phyloP scores from a whole-genome alignment of 1,139 yeast genomes.

The Waltiozyma sp. region DNA sequence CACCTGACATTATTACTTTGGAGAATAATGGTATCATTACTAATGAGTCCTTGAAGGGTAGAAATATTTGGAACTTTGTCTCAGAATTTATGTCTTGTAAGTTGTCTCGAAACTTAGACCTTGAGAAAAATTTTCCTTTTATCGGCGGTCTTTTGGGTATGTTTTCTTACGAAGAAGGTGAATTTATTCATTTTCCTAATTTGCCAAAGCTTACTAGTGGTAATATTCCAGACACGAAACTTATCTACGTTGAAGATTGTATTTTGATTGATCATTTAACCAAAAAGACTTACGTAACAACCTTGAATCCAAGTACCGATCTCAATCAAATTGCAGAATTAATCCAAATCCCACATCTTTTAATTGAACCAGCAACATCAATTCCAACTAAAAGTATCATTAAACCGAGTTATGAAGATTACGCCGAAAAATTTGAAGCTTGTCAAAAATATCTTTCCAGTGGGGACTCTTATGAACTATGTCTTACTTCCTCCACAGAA shows the following conservation, averaged over 20 bases:
- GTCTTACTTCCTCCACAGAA: conserved; percentile 73
- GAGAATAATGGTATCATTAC: background rate
- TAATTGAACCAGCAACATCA: background rate
- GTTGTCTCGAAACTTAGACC: background rate
- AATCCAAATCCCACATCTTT: background rate
- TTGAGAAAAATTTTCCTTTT: conserved; percentile 45
- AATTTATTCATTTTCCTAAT: conserved; percentile 28
- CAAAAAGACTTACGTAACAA: conserved; percentile 41
- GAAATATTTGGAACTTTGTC: conserved; percentile 37
- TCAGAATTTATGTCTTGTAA: conserved; percentile 36
- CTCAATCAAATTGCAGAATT: conserved; percentile 3
- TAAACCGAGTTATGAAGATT: conserved; percentile 45
- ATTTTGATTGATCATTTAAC: conserved; percentile 29
- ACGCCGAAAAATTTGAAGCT: conserved; percentile 41
- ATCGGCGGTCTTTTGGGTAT: conserved; percentile 84
- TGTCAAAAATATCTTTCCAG: conserved; percentile 63
- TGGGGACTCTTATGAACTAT: conserved; percentile 92
- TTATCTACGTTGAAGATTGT: conserved; percentile 61
- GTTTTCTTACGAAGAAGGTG: conserved; percentile 79
- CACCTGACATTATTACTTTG: conserved; percentile 10
- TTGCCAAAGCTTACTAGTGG: conserved; percentile 24
- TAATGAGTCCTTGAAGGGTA: conserved; percentile 1
- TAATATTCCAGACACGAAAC: conserved; percentile 56
- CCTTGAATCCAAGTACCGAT: conserved; percentile 24
- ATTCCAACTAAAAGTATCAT: conserved; percentile 25